Conservation (phyloP, 768 basidiomycete species). For the Neoboletus magnificus region DNA sequence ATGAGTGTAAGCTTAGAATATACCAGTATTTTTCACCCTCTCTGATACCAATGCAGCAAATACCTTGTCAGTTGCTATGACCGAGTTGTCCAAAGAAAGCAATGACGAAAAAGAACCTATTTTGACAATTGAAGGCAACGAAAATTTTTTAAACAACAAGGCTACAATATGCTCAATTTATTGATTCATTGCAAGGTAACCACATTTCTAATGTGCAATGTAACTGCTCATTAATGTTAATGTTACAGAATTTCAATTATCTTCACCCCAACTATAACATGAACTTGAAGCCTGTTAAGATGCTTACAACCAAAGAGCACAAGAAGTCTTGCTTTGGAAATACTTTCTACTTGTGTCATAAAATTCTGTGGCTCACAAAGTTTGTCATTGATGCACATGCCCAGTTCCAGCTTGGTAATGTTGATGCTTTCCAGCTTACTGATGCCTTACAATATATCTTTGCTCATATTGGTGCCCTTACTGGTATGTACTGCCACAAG, state of each 20-base stretch:
- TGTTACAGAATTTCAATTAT: constrained; percentile 77
- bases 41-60: constrained; percentile 20
- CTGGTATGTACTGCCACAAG: constrained; percentile 99
- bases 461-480: constrained; percentile 93
- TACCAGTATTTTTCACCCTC: not conserved
- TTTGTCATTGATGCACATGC: constrained; percentile 99
- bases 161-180: constrained; percentile 98
- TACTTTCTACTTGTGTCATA: constrained; percentile 96
- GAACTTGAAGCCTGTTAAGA: constrained; percentile 98
- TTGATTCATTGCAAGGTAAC: constrained; percentile 94
- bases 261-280: constrained; percentile 97
- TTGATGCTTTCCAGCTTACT: constrained; percentile 98
- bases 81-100: constrained; percentile 82
- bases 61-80: constrained; percentile 18
- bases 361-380: constrained; percentile 96
- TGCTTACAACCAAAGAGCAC: constrained; percentile 97
- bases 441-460: constrained; percentile 99
- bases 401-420: constrained; percentile 96
- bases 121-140: constrained; percentile 94
- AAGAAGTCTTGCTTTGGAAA: constrained; percentile 99
- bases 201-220: not conserved
- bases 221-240: not conserved
- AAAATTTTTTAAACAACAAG: constrained; percentile 99
- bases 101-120: constrained; percentile 97
- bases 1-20: constrained; percentile 54